Base-by-base conservation (phyloP, 2,329 filamentous ascomycete species). In the Aspergillus flavus region DNA sequence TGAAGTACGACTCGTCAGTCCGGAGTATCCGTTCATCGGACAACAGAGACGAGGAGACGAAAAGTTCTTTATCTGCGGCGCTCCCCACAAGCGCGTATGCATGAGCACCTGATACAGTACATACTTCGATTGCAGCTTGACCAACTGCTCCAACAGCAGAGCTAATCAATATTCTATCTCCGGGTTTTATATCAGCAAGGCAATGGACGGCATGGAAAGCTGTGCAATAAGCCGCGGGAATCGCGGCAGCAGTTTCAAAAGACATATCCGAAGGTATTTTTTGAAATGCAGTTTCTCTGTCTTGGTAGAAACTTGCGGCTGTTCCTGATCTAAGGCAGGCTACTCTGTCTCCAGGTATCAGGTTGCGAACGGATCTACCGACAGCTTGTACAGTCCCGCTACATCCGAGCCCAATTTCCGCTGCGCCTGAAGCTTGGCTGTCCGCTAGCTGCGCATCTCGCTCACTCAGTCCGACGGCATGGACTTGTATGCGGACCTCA, bases 111-210 rank as follows among this genome's bases (percentile, higher is more conserved):
- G 34, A 32, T 10, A 61, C 34, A 9, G 34, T 39, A 45, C 62
- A 69, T 2, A 75, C 10, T 21, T 72, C 66, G 19, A 71, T 53
- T 3, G 72, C 26, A 6, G 73, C 73, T 39, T 69, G 69, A 1
- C 72, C 72, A 9, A 62, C 57, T 36, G 63, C 57, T n/a, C 63
- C 70, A 26, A 59, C 66, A 4, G 72, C 73, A 6, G 69, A 65
- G 23, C 75, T 69, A 6, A 80, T 73, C 1, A 80, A 57, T 5
- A 79, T 59, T 2, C 45, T 65, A 43, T 78, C 68, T 7, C 66
- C 65, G 9, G 57, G 14, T 3, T 45, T 54, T 9, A 72, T 26
- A 6, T 55, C 50, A 7, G 69, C 69, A 10, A 74, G 30, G 16
- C 69, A 16, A 10, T 70, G 58, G 1, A 71, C 59, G 19, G 65